Percentiles rank a stretch among this genome's conserved stretches.
phyloP scores from a whole-genome alignment of 2,329 filamentous ascomycete genomes.

The Penicillium concentricum region DNA sequence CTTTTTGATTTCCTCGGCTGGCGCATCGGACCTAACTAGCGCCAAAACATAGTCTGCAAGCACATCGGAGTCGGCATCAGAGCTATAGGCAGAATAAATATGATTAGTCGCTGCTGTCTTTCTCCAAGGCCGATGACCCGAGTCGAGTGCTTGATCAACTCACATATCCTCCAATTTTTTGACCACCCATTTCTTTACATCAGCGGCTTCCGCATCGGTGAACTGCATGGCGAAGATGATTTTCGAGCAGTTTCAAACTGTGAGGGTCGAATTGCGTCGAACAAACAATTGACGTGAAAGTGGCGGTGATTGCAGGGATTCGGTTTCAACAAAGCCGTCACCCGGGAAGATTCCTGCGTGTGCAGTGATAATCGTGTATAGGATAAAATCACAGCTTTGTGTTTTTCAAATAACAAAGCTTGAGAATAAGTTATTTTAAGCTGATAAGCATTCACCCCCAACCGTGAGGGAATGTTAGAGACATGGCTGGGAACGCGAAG shows the following conservation, averaged over 20 bases:
- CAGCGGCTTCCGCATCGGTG: conserved; percentile 51
- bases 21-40: conserved; percentile 56
- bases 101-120: conserved; percentile 3
- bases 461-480: conserved; percentile 2
- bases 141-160: conserved; percentile 21
- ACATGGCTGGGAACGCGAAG: background rate
- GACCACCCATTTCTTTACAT: conserved; percentile 59
- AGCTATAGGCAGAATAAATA: conserved; percentile 41
- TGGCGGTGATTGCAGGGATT: conserved; percentile 9
- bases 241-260: background rate
- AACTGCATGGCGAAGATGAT: conserved; percentile 49
- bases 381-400: background rate
- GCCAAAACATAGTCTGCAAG: conserved; percentile 63
- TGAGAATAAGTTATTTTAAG: background rate
- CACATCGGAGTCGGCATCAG: conserved; percentile 62
- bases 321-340: conserved; percentile 6
- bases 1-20: conserved; percentile 53
- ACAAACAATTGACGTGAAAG: background rate
- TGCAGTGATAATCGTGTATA: background rate
- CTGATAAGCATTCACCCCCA: background rate
- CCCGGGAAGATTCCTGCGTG: background rate
- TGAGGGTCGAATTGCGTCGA: background rate
- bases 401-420: background rate
- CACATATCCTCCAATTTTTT: conserved; percentile 59
- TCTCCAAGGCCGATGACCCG: background rate